Evolutionary conservation across 1,139 yeast genomes (phyloP), one percentile per base, ranked within the genome.

Genomic region (Hemisphaericaspora xylofermentans): DNA sequence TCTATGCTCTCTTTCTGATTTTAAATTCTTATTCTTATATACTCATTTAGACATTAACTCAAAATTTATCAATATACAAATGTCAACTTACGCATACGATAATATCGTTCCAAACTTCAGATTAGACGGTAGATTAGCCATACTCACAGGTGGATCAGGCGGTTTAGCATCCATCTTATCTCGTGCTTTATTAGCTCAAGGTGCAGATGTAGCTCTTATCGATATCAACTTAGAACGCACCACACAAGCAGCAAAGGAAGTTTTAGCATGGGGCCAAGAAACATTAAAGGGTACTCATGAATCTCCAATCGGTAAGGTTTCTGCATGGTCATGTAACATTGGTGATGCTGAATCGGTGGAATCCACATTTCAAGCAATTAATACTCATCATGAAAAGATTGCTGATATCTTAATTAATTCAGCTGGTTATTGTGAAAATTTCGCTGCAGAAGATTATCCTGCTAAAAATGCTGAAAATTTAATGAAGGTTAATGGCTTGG

Each of bases 341-440:
- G 82, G 87, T 4, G 84, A 83, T 53, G 76, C 84, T 29, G 74
- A 63, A 35, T 66, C 71, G 40, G 93, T 85, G 41, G 84, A 81
- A 43, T 63, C 67, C 30, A 72, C 79, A 8, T 77, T 77, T 46
- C 61, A 63, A 17, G 63, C 68, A 30, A 76, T 86, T 58, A 69
- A 72, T 52, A 66, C 65, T 36, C 81, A 76, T 53, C 88, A 83
- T 60, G 78, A 74, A 38, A 74, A 74, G 47, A 71, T 82, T 38
- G 80, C 88, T 30, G 79, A 82, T 53, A 67, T 84, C 47, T 73
- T 86, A 53, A 74, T 86, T 47, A 85, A 86, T 66, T 74, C 88
- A 38, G 94, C 95, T 10, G 94, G 95, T n/a, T 86, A 82, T 68
- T 82, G 88, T 59, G 89, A 84, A 60, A 84, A 83, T 66, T 78